A percentile compares a stretch with the other conserved stretches of the same genome.
phyloP scores from a whole-genome alignment of 2,329 filamentous ascomycete species.

The Sarocladium strictum region DNA sequence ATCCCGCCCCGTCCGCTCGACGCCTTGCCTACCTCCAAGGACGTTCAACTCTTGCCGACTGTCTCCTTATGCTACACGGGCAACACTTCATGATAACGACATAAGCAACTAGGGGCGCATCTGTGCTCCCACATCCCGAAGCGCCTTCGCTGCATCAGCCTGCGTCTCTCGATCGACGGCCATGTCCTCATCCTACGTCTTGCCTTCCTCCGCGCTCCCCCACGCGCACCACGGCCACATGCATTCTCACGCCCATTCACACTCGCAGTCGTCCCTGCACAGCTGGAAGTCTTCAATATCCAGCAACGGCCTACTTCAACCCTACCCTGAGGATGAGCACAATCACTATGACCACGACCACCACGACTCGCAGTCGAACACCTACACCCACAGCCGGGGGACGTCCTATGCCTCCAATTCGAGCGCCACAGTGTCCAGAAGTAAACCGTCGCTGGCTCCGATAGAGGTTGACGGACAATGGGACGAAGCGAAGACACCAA shows the following conservation, averaged over 20 bases:
- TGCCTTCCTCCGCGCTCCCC: constrained; percentile 45
- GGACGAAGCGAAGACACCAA: constrained; percentile 6
- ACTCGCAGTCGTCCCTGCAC: constrained; percentile 33
- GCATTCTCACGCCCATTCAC: constrained; percentile 33
- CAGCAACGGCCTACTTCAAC: constrained; percentile 22
- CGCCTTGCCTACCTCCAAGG: neutral
- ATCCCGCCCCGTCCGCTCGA: neutral
- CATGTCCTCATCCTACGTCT: constrained; percentile 48
- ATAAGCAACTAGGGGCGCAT: constrained; percentile 1
- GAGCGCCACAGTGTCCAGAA: constrained; percentile 20
- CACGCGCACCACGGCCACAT: constrained; percentile 39
- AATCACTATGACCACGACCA: constrained; percentile 23
- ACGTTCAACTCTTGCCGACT: neutral
- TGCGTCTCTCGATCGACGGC: neutral
- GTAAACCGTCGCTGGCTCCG: constrained; percentile 16
- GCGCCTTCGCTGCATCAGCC: neutral
- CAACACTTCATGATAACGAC: constrained; percentile 3
- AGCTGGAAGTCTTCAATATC: constrained; percentile 30
- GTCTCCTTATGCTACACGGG: neutral
- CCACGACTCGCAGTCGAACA: constrained; percentile 20
- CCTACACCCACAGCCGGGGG: constrained; percentile 24
- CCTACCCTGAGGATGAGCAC: constrained; percentile 24
- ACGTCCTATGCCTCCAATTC: constrained; percentile 24
- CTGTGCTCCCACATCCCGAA: constrained; percentile 6
- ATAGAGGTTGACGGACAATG: neutral